Base-by-base conservation (phyloP, 2,329 filamentous ascomycete species). In the Chaetoscypha palmicola region DNA sequence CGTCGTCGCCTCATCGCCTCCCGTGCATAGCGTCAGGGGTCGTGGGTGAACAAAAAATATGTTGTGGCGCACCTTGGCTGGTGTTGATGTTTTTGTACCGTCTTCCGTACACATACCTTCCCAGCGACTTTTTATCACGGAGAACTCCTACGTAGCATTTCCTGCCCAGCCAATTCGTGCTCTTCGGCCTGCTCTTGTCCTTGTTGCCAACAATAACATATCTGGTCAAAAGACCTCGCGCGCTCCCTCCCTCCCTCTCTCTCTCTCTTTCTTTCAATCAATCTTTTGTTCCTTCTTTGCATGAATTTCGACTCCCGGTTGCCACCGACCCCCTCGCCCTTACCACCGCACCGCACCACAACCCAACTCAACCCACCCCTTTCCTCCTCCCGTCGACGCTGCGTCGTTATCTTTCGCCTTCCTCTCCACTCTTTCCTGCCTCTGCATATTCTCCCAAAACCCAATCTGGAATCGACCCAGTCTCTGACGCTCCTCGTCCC, bases 401-500 rank as follows among this genome's bases (percentile, higher is more conserved):
- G 16, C n/a, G 10, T 10, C 12, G 3, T 14, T 19, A 30, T 39
- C 37, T 30, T 20, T 30, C 9, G 14, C 28, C 20, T 41, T 22
- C 20, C 26, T 41, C 38, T 41, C 26, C 38, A 41, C 38, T 41
- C 24, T 41, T 23, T 32, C 26, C 10, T 12, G 24, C 11, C 3
- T n/a, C n/a, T 20, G n/a, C 36, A 21, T n/a, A 33, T 7, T n/a
- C n/a, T n/a, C 31, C 22, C 21, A 26, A 41, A 32, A 22, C 38
- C 38, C 26, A 41, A 32, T n/a, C 19, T 33, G 12, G 3, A 37
- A 20, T 37, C 17, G 17, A 22, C 10, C 28, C 17, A 9, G 17
- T 33, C 38, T 41, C 38, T 17, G 26, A 41, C 38, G 12, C 17
- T 28, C 14, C 5, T 12, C 26, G 19, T 14, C 16, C 11, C 26